Conservation (phyloP, 768 basidiomycete genomes). For the Amanita brunnescens region DNA sequence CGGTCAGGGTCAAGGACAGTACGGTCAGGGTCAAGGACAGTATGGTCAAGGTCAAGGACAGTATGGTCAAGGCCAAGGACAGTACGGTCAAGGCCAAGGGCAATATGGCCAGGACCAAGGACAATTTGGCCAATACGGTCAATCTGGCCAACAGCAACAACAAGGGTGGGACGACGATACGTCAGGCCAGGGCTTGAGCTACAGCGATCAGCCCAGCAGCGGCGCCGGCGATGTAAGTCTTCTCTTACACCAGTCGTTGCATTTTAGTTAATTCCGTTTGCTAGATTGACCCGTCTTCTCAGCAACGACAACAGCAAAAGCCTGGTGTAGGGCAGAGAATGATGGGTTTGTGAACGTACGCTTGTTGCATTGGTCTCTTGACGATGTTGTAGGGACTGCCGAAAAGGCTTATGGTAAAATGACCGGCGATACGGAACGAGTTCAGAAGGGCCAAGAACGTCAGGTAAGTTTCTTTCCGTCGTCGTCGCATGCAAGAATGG, state of each 20-base stretch:
- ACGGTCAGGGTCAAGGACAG: neutral
- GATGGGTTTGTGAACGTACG: neutral
- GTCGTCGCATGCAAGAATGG: neutral
- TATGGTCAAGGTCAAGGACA: neutral
- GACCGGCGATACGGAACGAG: neutral
- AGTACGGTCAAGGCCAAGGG: neutral
- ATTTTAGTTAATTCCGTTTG: neutral
- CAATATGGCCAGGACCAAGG: neutral
- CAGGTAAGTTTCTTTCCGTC: neutral
- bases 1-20: neutral
- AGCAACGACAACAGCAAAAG: neutral
- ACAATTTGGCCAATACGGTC: neutral
- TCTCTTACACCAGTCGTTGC: neutral
- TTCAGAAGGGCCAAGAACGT: slow-evolving; percentile 1
- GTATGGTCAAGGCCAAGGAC: neutral
- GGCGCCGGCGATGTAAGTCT: neutral
- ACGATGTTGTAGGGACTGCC: neutral
- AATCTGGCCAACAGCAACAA: neutral
- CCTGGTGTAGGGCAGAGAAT: slow-evolving; percentile 1
- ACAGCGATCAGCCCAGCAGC: neutral
- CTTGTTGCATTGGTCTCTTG: neutral
- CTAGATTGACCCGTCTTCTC: neutral
- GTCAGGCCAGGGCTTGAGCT: neutral
- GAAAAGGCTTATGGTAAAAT: slow-evolving; percentile 5
- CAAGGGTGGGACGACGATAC: neutral